These are phyloP conservation scores for Thelonectria rubi DNA, from an alignment of 2,329 filamentous ascomycete species.

Conservation along the genomic window DNA sequence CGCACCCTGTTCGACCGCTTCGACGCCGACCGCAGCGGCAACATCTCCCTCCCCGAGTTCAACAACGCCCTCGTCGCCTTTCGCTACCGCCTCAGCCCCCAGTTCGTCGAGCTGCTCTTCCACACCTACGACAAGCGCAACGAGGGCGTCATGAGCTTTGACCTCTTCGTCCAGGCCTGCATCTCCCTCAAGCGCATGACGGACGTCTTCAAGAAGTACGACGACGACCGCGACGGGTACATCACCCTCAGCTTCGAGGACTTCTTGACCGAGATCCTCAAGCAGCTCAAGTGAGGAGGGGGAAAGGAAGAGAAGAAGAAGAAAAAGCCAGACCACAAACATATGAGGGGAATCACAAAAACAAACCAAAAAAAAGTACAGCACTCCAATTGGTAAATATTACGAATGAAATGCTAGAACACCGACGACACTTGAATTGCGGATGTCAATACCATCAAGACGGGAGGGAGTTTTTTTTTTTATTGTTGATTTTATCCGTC, in stretches of 20 bases:
- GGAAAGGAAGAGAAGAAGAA: background rate
- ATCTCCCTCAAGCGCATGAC: conserved; percentile 98
- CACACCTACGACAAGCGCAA: conserved; percentile 84
- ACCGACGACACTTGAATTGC: background rate
- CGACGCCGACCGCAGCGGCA: conserved; percentile 85
- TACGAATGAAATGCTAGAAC: conserved; percentile 15
- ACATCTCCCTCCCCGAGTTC: conserved; percentile 88
- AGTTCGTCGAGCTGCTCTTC: conserved; percentile 88
- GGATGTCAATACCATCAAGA: conserved; percentile 2
- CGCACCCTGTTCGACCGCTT: conserved; percentile 94
- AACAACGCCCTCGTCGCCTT: conserved; percentile 90
- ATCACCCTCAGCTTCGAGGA: conserved; percentile 86
- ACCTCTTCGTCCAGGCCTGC: conserved; percentile 96
- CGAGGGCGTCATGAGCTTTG: conserved; percentile 83
- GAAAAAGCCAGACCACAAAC: background rate
- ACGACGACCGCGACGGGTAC: conserved; percentile 95
- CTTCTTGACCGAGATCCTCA: conserved; percentile 75
- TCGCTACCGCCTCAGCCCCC: conserved; percentile 86
- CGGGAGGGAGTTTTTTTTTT: background rate
- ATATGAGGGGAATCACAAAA: background rate
- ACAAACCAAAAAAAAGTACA: background rate
- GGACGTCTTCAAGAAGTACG: conserved; percentile 98
- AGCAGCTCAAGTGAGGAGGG: conserved; percentile 63
- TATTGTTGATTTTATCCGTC: background rate
- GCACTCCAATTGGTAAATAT: conserved; percentile 4